Evolutionary conservation across 2,329 filamentous ascomycete species (phyloP).

Genomic region (Aspergillus ochraceoroseus): DNA sequence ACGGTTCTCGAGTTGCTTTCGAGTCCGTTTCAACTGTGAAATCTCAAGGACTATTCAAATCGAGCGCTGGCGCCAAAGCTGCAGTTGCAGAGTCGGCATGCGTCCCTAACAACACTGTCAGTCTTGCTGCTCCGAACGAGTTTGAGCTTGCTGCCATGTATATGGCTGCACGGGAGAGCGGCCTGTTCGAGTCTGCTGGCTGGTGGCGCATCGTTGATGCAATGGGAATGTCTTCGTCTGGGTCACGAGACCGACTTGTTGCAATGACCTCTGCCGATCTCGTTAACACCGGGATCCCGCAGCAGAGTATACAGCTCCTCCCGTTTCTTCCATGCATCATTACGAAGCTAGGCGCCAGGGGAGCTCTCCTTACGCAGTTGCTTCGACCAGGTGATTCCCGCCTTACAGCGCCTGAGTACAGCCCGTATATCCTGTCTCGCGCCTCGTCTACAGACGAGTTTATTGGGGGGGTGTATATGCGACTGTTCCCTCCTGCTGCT

Average conservation of each 20-base stretch:
- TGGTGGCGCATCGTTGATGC: conserved; percentile 81
- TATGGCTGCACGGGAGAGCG: conserved; percentile 59
- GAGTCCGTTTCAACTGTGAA: conserved; percentile 88
- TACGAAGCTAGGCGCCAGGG: conserved; percentile 72
- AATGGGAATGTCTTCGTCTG: conserved; percentile 63
- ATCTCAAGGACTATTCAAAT: conserved; percentile 61
- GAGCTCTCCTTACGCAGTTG: conserved; percentile 70
- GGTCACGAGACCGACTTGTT: conserved; percentile 67
- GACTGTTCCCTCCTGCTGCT: conserved; percentile 64
- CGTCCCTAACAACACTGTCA: conserved; percentile 62
- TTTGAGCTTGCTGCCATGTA: conserved; percentile 80
- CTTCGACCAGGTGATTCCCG: conserved; percentile 63
- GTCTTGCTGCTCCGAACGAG: conserved; percentile 75
- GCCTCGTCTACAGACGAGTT: conserved; percentile 51
- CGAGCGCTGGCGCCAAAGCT: conserved; percentile 18
- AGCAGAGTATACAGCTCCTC: conserved; percentile 76
- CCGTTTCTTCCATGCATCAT: conserved; percentile 82
- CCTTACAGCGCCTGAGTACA: conserved; percentile 57
- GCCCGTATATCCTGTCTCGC: conserved; percentile 67
- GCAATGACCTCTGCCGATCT: conserved; percentile 61
- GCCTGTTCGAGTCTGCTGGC: conserved; percentile 61
- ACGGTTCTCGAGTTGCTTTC: conserved; percentile 63
- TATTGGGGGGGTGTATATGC: conserved; percentile 82
- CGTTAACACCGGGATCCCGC: conserved; percentile 74
- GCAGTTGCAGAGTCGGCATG: conserved; percentile 33